These are phyloP conservation scores for Clarireedia homoeocarpa DNA, from an alignment of 2,329 filamentous ascomycete genomes.

Conservation along the genomic window DNA sequence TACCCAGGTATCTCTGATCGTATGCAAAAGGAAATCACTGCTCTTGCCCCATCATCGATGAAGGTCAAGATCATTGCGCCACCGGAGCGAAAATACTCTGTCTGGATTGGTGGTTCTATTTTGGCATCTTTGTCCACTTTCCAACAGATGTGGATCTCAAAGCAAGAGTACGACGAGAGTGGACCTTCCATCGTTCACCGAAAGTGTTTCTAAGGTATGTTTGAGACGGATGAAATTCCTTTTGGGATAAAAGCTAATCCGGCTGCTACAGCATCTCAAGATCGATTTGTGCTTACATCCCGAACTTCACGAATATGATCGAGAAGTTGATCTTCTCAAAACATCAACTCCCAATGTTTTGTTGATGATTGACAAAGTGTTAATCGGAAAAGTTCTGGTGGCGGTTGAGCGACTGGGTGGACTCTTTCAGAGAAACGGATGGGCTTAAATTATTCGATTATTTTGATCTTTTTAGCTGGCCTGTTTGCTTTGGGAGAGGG, in stretches of 20 bases:
- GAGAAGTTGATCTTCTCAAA: conserved; percentile 26
- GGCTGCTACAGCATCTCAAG: conserved; percentile 13
- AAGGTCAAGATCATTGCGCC: conserved; percentile 99
- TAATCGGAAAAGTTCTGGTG: conserved; percentile 31
- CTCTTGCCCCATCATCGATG: conserved; percentile 98
- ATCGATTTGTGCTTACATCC: conserved; percentile 26
- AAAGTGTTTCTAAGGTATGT: conserved; percentile 97
- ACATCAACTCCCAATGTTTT: conserved; percentile 23
- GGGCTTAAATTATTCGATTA: conserved; percentile 8
- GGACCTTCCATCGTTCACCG: conserved; percentile 98
- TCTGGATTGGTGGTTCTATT: conserved; percentile 99
- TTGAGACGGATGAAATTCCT: background rate
- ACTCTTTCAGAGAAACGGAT: conserved; percentile 23
- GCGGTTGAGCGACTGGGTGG: conserved; percentile 27
- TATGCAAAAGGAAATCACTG: conserved; percentile 99
- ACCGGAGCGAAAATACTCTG: conserved; percentile 99
- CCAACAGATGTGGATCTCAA: conserved; percentile 99
- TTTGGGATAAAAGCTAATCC: background rate
- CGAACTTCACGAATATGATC: conserved; percentile 30
- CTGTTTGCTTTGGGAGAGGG: conserved; percentile 26
- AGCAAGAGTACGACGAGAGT: conserved; percentile 99
- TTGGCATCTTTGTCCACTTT: conserved; percentile 98
- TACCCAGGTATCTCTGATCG: conserved; percentile 99
- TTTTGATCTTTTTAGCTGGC: conserved; percentile 17
- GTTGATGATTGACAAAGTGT: conserved; percentile 24